phyloP scores from a whole-genome alignment of 2,329 filamentous ascomycete genomes.

The Trichophyton equinum region DNA sequence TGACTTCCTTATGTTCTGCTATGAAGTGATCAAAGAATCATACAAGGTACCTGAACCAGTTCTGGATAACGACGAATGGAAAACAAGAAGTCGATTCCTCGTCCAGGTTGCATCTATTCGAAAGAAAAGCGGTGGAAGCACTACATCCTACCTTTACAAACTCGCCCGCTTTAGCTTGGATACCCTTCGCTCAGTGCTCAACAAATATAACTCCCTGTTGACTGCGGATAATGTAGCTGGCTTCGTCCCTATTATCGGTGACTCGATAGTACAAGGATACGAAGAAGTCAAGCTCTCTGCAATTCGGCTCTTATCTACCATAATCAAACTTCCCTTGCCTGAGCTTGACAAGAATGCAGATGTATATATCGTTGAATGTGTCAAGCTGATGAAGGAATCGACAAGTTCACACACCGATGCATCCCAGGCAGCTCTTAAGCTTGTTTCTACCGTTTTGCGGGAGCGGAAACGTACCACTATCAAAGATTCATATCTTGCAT shows the following conservation, averaged over 20 bases:
- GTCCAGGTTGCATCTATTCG: conserved; percentile 64
- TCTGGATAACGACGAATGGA: conserved; percentile 21
- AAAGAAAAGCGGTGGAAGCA: conserved; percentile 58
- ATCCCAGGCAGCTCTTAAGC: conserved; percentile 75
- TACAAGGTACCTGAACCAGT: conserved; percentile 42
- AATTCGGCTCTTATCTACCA: conserved; percentile 69
- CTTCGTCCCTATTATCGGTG: conserved; percentile 79
- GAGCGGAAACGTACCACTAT: conserved; percentile 65
- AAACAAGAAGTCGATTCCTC: conserved; percentile 57
- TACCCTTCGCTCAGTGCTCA: conserved; percentile 69
- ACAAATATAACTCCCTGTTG: conserved; percentile 69
- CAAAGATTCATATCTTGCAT: conserved; percentile 69
- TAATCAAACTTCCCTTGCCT: conserved; percentile 70
- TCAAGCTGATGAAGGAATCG: conserved; percentile 64
- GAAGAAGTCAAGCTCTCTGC: conserved; percentile 88
- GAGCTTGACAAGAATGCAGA: conserved; percentile 57
- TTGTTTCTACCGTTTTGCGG: conserved; percentile 71
- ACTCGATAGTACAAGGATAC: conserved; percentile 68
- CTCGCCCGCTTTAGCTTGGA: conserved; percentile 79
- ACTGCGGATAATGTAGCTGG: conserved; percentile 68
- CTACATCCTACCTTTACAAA: conserved; percentile 74
- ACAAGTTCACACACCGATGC: conserved; percentile 70
- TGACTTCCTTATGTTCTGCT: conserved; percentile 86
- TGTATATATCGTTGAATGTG: conserved; percentile 74
- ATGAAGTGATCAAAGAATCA: conserved; percentile 79